Evolutionary conservation across 352 stramenopile species (phyloP), one percentile per base, ranked within the genome.

Genomic region (Pseudoperonospora humuli): DNA sequence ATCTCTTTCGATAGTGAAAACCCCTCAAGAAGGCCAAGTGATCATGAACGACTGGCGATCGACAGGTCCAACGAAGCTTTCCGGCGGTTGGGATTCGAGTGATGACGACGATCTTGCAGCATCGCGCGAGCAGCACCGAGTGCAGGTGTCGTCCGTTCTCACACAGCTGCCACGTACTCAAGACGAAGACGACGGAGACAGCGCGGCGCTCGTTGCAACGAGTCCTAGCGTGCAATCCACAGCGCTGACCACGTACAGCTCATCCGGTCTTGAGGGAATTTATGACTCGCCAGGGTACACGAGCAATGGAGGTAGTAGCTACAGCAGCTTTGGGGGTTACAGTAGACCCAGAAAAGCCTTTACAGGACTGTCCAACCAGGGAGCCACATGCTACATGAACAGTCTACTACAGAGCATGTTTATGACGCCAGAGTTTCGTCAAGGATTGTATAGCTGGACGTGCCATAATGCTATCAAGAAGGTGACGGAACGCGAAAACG

Each of bases 361-460:
- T 57, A 86, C 75, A 27, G 86, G 86, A 0, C 61, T 96, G 2
- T 89, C 70, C 14, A 96, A 96, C 54, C 86, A 96, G 44, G 87
- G 84, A 15, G 85, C 84, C 10, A 96, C 85, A n/a, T 96, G 87
- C 61, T 96, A 96, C 66, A 95, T 96, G 82, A 96, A 96, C 61
- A 93, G 75, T 34, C 54, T 96, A 32, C 67, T 96, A 29, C 87
- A 96, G 67, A 93, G 77, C 49, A 84, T 96, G 65, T 96, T 83
- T 51, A 91, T 95, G 75, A 91, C 90, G 23, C 76, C 73, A 1
- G 83, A 92, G 46, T 84, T 96, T 50, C 77, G 86, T 6, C 69
- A 84, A 38, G 69, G 83, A 39, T 59, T 93, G 50, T 91, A 95
- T 53, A 56, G 72, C 35, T 92, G 75, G 70, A 62, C 48, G 7